These are phyloP conservation scores for Aspergillus cejpii DNA, from an alignment of 2,329 filamentous ascomycete genomes.

Conservation along the genomic window DNA sequence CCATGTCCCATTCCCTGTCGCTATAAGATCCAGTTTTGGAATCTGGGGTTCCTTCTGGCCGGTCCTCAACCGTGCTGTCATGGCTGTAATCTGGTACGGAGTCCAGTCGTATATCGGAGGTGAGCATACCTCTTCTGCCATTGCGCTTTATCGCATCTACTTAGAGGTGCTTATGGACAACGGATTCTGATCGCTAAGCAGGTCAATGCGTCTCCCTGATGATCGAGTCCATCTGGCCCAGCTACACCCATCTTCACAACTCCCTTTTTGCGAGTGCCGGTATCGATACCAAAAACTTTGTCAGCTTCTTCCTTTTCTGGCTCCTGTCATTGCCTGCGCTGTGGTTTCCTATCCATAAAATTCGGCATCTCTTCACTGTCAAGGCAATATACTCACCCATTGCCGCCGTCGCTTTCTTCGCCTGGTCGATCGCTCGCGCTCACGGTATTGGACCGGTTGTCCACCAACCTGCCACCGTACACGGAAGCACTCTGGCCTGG, in stretches of 20 bases:
- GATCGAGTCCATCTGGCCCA: conserved; percentile 75
- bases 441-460: conserved; percentile 79
- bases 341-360: conserved; percentile 83
- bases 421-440: conserved; percentile 77
- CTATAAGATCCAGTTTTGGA: conserved; percentile 70
- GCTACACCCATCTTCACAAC: conserved; percentile 57
- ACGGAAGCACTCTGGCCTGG: conserved; percentile 70
- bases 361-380: conserved; percentile 83
- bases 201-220: conserved; percentile 80
- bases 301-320: conserved; percentile 86
- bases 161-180: too few relatives aligned
- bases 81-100: conserved; percentile 83
- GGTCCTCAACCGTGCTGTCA: conserved; percentile 78
- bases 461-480: conserved; percentile 55
- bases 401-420: conserved; percentile 78
- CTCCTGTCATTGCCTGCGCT: conserved; percentile 70
- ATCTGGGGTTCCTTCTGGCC: conserved; percentile 88
- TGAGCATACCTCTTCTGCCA: conserved; percentile 17
- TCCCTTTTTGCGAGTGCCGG: conserved; percentile 58
- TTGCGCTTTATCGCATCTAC: too few relatives aligned
- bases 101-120: conserved; percentile 68
- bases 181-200: conserved; percentile 12
- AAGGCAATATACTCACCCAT: conserved; percentile 78
- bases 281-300: conserved; percentile 67
- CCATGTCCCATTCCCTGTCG: conserved; percentile 83